Base-by-base conservation (phyloP, 23 red algal species). In the Gracilaria caudata region DNA sequence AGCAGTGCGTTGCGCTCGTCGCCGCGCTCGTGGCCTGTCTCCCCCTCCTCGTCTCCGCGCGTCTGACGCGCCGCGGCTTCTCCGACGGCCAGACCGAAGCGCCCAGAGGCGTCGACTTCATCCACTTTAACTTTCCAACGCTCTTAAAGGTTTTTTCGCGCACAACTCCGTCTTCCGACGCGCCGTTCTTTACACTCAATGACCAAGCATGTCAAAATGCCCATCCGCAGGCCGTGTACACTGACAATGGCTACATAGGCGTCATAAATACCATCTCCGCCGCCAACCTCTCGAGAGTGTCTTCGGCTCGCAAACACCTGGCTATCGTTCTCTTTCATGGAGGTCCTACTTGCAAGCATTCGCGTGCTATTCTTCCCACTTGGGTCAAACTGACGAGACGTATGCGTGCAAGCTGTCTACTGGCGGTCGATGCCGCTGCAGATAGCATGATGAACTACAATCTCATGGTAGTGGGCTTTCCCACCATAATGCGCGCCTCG, bases 391-490 rank as follows among this genome's bases (percentile, higher is more conserved):
- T 79, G 3, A 73, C 68, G 23, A 49, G 68, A 36, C 72, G 60
- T 39, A 66, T 78, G 57, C 43, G 68, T 21, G 53, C 72, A 9
- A 59, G 55, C 32, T 89, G 85, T 72, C 37, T 89, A 10, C 44
- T 89, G 25, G 85, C 85, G 7, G 36, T 89, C 0, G 59, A 89
- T 30, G 85, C 53, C 29, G 63, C 63, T 4, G n/a, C 23, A 25
- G 68, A 89, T 51, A 75, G 44, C 54, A 47, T 89, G 53, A 61
- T 89, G 63, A 89, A 89, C 45, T 89, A 89, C 85, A 89, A 89
- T 21, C 70, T 89, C 54, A 89, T 89, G 53, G 73, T 89, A 6
- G 45, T 89, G 0, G 85, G 85, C n/a, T 89, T 89, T 38, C 85
- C 85, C 38, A 89, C 85, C 24, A 49, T 89, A 11, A 49, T 89